Conservation (phyloP, 2,329 filamentous ascomycete species). For the Chrysosporium queenslandicum region DNA sequence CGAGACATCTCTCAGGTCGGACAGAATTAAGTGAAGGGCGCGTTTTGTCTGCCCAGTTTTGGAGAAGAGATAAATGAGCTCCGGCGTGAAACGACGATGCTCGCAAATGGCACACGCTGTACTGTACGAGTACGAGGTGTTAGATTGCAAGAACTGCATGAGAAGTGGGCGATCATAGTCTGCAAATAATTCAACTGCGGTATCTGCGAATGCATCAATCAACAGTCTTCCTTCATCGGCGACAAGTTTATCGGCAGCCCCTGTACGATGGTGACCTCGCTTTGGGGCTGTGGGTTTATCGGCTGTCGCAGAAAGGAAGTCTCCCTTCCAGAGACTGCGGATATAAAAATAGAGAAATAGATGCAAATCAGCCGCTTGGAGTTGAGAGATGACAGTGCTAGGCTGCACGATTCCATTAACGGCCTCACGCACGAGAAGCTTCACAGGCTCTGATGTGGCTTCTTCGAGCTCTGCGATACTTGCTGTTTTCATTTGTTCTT, state of each 20-base stretch:
- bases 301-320: constrained; percentile 43
- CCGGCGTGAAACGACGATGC: constrained; percentile 66
- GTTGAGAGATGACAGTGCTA: constrained; percentile 64
- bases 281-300: constrained; percentile 28
- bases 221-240: constrained; percentile 53
- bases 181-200: constrained; percentile 77
- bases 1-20: constrained; percentile 79
- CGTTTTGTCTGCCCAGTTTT: constrained; percentile 92
- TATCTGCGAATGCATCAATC: constrained; percentile 77
- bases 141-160: constrained; percentile 77
- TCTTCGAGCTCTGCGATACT: constrained; percentile 62
- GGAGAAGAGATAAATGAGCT: constrained; percentile 90
- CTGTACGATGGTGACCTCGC: constrained; percentile 31
- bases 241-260: constrained; percentile 40
- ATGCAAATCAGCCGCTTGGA: constrained; percentile 56
- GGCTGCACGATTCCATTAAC: constrained; percentile 77
- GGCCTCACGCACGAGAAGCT: constrained; percentile 79
- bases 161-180: constrained; percentile 68
- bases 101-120: constrained; percentile 65
- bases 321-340: constrained; percentile 70
- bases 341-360: constrained; percentile 90
- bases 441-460: constrained; percentile 71
- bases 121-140: constrained; percentile 81
- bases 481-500: constrained; percentile 57
- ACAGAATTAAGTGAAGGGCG: constrained; percentile 85